A percentile compares a stretch with the other conserved stretches of the same genome.
These are phyloP conservation scores for Arctium minus DNA, from an alignment of 129 eudicot species.

Conservation along the genomic window DNA sequence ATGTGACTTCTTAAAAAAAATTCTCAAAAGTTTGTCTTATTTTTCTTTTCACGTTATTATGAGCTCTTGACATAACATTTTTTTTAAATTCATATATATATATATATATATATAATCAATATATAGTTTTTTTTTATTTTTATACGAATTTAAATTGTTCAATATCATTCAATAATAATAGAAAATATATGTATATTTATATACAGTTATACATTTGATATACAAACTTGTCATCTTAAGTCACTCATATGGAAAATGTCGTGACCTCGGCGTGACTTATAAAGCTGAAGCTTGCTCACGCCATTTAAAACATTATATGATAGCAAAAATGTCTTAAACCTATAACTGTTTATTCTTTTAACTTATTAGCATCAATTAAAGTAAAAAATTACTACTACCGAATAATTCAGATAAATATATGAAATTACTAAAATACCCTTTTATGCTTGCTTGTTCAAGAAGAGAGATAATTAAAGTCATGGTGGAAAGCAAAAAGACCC, in stretches of 20 bases:
- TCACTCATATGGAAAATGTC: background rate
- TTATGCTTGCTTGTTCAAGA: background rate
- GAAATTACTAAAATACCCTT: background rate
- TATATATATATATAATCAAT: no score
- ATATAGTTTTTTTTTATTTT: background rate
- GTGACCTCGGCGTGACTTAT: background rate
- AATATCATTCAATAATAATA: background rate
- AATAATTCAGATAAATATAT: background rate
- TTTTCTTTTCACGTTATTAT: background rate
- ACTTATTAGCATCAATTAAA: background rate
- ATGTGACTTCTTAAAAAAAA: background rate
- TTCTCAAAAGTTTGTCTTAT: background rate
- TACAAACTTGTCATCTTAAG: background rate
- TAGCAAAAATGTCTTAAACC: no score
- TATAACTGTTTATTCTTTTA: no score
- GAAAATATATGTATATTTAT: no score
- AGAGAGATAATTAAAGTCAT: slow-evolving; percentile 8
- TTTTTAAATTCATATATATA: background rate
- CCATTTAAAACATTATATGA: no score
- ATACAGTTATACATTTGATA: background rate
- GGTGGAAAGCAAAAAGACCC: slow-evolving; percentile 20
- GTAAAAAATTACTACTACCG: background rate
- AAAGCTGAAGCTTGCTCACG: background rate
- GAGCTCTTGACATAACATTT: background rate
- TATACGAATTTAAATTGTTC: background rate